These are phyloP conservation scores for Singerocomus rubriflavus DNA, from an alignment of 1,284 basidiomycete species.

Conservation along the genomic window DNA sequence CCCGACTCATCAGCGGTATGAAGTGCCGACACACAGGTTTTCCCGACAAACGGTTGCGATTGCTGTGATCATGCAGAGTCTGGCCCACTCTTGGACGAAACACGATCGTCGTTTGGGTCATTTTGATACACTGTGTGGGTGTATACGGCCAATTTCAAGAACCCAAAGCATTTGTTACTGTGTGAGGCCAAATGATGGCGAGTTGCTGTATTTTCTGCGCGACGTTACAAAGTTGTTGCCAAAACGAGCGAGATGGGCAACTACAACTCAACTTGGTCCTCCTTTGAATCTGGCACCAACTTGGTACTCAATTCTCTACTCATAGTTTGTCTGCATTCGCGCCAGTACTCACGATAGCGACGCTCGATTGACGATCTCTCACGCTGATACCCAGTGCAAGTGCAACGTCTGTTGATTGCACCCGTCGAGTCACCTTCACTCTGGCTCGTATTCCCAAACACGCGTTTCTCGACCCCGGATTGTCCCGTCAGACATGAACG, in stretches of 20 bases:
- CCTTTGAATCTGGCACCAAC: too few species aligned
- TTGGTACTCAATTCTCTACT: neutral
- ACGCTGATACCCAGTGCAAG: conserved; percentile 12
- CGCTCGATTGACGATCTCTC: conserved; percentile 2
- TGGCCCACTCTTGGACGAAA: neutral
- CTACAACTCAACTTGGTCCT: neutral
- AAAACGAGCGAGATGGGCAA: conserved; percentile 15
- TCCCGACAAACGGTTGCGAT: neutral
- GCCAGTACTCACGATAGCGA: neutral
- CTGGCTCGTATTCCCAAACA: conserved; percentile 3
- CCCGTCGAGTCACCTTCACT: neutral
- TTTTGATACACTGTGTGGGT: neutral
- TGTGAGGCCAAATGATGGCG: neutral
- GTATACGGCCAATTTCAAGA: neutral
- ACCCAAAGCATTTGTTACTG: neutral
- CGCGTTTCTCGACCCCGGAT: conserved; percentile 15
- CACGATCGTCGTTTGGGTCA: neutral
- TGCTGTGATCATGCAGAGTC: neutral
- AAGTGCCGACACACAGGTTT: too few species aligned
- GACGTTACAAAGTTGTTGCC: conserved; percentile 1
- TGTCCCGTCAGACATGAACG: conserved; percentile 41
- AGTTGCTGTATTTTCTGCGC: too few species aligned
- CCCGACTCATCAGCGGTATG: too few species aligned
- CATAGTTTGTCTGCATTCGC: neutral
- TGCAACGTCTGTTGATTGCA: conserved; percentile 1